These are phyloP conservation scores for Tylopilus plumbeoviolaceoides DNA, from an alignment of 768 basidiomycete species.

Conservation along the genomic window DNA sequence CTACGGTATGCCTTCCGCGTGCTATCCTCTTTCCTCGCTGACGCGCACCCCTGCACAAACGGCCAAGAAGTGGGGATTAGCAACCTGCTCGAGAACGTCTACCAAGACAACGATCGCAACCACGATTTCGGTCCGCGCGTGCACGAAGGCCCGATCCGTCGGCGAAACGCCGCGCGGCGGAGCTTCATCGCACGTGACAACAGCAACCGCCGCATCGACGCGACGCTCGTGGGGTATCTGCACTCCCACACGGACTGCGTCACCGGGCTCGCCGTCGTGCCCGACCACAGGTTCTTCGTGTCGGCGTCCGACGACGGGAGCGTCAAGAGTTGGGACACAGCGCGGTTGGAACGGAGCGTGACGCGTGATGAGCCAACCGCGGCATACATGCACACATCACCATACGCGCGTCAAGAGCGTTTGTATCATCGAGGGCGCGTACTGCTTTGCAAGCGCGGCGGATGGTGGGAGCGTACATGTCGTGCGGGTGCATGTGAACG, in stretches of 20 bases:
- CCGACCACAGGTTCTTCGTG: conserved; percentile 89
- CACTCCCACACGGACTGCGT: conserved; percentile 78
- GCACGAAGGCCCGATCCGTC: conserved; percentile 74
- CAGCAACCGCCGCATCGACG: conserved; percentile 57
- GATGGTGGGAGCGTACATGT: conserved; percentile 83
- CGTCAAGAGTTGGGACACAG: conserved; percentile 84
- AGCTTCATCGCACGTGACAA: conserved; percentile 66
- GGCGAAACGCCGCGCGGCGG: conserved; percentile 70
- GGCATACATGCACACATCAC: conserved; percentile 68
- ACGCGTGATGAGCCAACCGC: conserved; percentile 87
- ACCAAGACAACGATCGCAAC: conserved; percentile 64
- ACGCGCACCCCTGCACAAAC: conserved; percentile 43
- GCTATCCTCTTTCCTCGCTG: not conserved
- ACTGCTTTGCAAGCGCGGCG: conserved; percentile 86
- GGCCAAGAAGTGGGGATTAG: conserved; percentile 88
- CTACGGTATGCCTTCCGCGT: conserved; percentile 48
- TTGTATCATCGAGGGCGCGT: conserved; percentile 79
- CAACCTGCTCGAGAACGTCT: conserved; percentile 85
- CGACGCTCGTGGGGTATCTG: conserved; percentile 79
- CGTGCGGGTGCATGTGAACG: conserved; percentile 73
- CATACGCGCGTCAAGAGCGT: conserved; percentile 66
- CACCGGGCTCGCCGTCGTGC: conserved; percentile 80
- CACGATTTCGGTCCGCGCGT: conserved; percentile 90
- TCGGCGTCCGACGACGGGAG: conserved; percentile 66
- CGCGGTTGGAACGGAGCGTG: conserved; percentile 90